Base-by-base conservation (phyloP, 2,329 filamentous ascomycete species). In the Cordyceps militaris region DNA sequence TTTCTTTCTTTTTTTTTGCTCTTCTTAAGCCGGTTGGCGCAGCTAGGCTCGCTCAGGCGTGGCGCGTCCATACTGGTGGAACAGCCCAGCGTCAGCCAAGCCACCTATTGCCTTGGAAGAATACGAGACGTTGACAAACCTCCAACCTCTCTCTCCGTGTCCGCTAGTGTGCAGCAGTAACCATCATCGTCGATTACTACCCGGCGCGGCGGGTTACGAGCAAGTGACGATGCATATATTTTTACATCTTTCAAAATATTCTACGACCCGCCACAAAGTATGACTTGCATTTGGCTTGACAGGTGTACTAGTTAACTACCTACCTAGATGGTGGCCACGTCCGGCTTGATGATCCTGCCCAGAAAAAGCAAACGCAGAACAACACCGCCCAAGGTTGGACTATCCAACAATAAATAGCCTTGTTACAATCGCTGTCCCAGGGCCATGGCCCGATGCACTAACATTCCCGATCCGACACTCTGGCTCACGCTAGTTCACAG, bases 41-140 rank as follows among this genome's bases (percentile, higher is more conserved):
- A 21, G 19, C 47, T 36, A 14, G 11, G 48, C 52, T 30, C 21
- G 23, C n/a, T 55, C 47, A 16, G 28, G 28, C 14, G 51, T 47
- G 51, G 51, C 51, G 19, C 52, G 26, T 14, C 21, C 32, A 16
- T n/a, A 3, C 13, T 19, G 13, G 54, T 56, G 46, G 54, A 46
- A 56, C 54, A 19, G 34, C 26, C 44, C 32, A 56, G 54, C 54
- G 54, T 56, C 44, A 56, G 54, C 54, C 54, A 56, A 56, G 54
- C 54, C 54, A 32, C 34, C 44, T 7, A 34, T n/a, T 56, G 36
- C 54, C 54, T 56, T 56, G 54, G 54, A 56, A 56, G 46, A 56
- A 56, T 56, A 56, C 54, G 54, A 56, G 46, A 50, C 19, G 8
- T n/a, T 5, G 8, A n/a, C 13, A 42, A 42, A 28, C 14, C 36